Percentiles rank a stretch among this genome's conserved stretches.
Conservation (phyloP, 805 yeast species). For the Ogataea thermomethanolica region DNA sequence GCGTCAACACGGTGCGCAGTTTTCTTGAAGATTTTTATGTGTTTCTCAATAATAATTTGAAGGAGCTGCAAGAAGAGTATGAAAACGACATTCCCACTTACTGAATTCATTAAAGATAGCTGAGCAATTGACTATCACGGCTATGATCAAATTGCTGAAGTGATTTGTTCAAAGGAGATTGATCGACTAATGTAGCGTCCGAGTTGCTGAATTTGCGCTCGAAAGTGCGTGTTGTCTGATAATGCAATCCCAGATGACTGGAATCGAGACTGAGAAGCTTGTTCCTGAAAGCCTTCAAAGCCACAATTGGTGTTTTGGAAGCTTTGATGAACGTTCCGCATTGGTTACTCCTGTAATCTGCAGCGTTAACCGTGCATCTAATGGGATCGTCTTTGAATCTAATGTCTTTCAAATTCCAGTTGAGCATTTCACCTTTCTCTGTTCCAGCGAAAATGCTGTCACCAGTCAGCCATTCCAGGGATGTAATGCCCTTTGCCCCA, state of each 20-base stretch:
- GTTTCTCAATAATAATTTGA: constrained; percentile 46
- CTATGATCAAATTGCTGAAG: constrained; percentile 11
- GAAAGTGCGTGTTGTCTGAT: not conserved
- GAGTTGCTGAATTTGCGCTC: constrained; percentile 16
- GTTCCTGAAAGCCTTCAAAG: constrained; percentile 37
- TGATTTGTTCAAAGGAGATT: constrained; percentile 1
- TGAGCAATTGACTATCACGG: not conserved
- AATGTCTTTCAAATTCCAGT: constrained; percentile 50
- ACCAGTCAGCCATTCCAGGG: constrained; percentile 53
- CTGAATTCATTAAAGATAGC: constrained; percentile 14
- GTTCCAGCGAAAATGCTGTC: constrained; percentile 51
- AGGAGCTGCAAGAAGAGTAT: constrained; percentile 39
- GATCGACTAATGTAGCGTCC: constrained; percentile 12
- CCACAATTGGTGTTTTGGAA: constrained; percentile 47
- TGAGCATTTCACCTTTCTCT: constrained; percentile 61
- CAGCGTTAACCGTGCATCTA: constrained; percentile 45
- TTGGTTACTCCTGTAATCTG: constrained; percentile 31
- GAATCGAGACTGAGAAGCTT: constrained; percentile 53
- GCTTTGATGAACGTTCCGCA: constrained; percentile 66
- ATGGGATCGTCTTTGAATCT: constrained; percentile 5
- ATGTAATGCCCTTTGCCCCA: constrained; percentile 51
- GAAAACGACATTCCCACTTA: constrained; percentile 45
- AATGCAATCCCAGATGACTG: constrained; percentile 54
- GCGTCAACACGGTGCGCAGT: constrained; percentile 51
- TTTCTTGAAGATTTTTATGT: constrained; percentile 53